Evolutionary conservation across 805 yeast genomes (phyloP).

Genomic region (Millerozyma miso): DNA sequence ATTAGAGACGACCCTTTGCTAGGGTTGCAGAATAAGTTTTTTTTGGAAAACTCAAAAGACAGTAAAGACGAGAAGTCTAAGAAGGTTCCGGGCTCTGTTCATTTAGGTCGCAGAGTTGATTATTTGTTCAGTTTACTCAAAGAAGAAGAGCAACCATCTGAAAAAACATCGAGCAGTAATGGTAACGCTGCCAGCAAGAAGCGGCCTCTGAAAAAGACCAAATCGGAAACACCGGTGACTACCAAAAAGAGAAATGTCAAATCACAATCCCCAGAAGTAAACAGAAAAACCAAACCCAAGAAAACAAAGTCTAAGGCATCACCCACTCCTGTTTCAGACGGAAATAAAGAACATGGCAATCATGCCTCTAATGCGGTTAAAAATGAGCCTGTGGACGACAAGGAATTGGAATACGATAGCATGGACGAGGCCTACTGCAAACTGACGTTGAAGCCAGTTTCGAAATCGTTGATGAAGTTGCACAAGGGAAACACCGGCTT

Average conservation of each 20-base stretch:
- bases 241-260: conserved; percentile 15
- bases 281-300: conserved; percentile 13
- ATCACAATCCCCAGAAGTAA: conserved; percentile 17
- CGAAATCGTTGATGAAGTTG: conserved; percentile 59
- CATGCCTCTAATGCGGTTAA: conserved; percentile 4
- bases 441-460: conserved; percentile 57
- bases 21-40: conserved; percentile 80
- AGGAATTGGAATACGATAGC: conserved; percentile 60
- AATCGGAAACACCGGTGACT: conserved; percentile 13
- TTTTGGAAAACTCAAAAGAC: conserved; percentile 41
- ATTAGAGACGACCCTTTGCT: conserved; percentile 94
- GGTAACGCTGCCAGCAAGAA: conserved; percentile 11
- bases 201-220: conserved; percentile 14
- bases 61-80: conserved; percentile 37
- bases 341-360: conserved; percentile 4
- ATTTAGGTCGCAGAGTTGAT: conserved; percentile 86
- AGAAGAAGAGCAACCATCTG: conserved; percentile 45
- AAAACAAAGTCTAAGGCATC: conserved; percentile 3
- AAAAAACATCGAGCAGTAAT: conserved; percentile 1
- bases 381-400: conserved; percentile 14
- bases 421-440: conserved; percentile 76
- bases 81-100: conserved; percentile 88
- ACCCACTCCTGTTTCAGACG: conserved; percentile 4
- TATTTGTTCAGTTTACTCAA: conserved; percentile 69
- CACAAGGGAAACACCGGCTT: conserved; percentile 70